Conservation (phyloP, 1,284 basidiomycete species). For the Melampsora americana region DNA sequence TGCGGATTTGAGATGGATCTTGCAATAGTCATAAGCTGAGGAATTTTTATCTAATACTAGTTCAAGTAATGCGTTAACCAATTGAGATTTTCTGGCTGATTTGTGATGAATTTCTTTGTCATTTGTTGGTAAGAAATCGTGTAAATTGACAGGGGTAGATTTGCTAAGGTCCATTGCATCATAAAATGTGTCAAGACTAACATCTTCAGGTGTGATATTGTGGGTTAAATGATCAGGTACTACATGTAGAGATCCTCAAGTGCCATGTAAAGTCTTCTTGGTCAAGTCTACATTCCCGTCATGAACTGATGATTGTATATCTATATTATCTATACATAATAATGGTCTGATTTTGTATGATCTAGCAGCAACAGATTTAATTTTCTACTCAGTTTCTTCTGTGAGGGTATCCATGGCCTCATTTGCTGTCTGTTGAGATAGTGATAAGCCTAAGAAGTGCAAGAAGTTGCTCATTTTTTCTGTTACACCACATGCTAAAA, state of each 20-base stretch:
- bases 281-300: neutral
- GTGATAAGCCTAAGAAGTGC: neutral
- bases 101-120: neutral
- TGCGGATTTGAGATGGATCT: neutral
- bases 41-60: neutral
- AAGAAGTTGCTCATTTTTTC: neutral
- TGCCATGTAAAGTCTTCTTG: neutral
- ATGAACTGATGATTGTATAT: neutral
- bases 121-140: neutral
- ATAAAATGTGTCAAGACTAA: neutral
- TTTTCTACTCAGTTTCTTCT: neutral
- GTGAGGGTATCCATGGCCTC: neutral
- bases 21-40: neutral
- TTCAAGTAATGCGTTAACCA: neutral
- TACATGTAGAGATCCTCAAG: neutral
- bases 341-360: neutral
- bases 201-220: neutral
- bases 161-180: neutral
- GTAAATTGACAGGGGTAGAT: neutral
- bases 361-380: neutral
- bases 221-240: no score
- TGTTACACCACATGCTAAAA: constrained; percentile 2
- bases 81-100: neutral
- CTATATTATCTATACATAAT: neutral
- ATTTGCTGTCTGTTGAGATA: neutral